Base-by-base conservation (phyloP, 2,329 filamentous ascomycete species). In the Trichocomaceae sp. region DNA sequence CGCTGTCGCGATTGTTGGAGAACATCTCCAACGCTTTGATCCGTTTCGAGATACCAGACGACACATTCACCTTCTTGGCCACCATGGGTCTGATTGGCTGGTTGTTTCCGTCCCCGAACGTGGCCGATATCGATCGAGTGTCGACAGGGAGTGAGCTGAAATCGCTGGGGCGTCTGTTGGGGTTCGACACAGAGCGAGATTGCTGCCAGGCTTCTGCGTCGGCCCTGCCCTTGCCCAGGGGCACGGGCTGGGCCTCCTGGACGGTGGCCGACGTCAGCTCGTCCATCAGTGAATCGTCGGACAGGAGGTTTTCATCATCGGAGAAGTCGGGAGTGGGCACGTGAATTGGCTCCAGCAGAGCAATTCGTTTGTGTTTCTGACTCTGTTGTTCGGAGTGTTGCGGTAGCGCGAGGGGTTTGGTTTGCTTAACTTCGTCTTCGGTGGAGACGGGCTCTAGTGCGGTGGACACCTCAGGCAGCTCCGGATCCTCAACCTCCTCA, bases 1-100 rank as follows among this genome's bases (percentile, higher is more conserved):
- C 62, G 45, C 69, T 59, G 60, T 70, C 63, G 55, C 68, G 62
- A 72, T 57, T 85, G 79, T 61, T 76, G 3, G 78, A 78, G 54
- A 93, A 79, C 69, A 90, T 91, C 67, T 96, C 88, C 52, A 99
- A 77, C 6, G 91, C 90, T 71, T 96, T 95, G 69, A 97, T 97
- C 42, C 93, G 86, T 69, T 92, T 89, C 2, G 92, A 95, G 58
- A 99, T 96, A 62, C 89, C 90, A 8, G 88, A 90, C 7, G 90
- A 91, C 22, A 97, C 82, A 64, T 88, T 93, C 60, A 85, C 79
- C 68, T 91, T 95, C 68, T 88, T 90, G 3, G 82, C 76, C 47
- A 79, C 75, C 49, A 86, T 66, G 26, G 66, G 57, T 15, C 70
- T 64, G 17, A 44, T 46, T 23, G 52, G 19, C n/a, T 60, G 60